A percentile compares a stretch with the other conserved stretches of the same genome.
Evolutionary conservation across 1,284 basidiomycete genomes (phyloP).

Genomic region (Irpex lacteus): DNA sequence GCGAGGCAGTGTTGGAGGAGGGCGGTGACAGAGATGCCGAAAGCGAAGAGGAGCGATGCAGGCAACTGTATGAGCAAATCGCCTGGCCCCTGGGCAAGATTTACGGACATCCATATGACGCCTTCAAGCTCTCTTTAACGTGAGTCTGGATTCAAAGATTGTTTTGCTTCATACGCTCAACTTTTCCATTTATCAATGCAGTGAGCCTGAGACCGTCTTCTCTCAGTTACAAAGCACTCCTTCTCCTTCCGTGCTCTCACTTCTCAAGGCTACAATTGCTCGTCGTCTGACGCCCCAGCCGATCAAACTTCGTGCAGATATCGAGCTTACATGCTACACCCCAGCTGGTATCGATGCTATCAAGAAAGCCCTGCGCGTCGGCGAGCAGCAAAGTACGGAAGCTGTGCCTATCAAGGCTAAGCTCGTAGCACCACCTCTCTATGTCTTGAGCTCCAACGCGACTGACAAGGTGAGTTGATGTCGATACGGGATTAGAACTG

Average conservation of each 20-base stretch:
- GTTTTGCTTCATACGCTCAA: constrained; percentile 3
- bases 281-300: constrained; percentile 96
- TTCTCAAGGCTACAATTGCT: constrained; percentile 87
- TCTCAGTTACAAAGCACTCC: constrained; percentile 66
- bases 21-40: constrained; percentile 37
- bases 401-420: constrained; percentile 97
- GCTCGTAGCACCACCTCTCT: constrained; percentile 94
- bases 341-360: constrained; percentile 98
- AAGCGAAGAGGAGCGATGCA: constrained; percentile 74
- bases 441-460: constrained; percentile 93
- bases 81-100: constrained; percentile 92
- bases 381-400: constrained; percentile 86
- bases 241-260: constrained; percentile 54
- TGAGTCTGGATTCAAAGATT: constrained; percentile 40
- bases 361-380: constrained; percentile 86
- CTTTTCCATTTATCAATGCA: constrained; percentile 31
- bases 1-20: constrained; percentile 34
- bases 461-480: constrained; percentile 80
- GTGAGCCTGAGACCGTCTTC: constrained; percentile 88
- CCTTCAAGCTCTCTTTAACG: constrained; percentile 96
- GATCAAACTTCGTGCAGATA: constrained; percentile 97
- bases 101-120: constrained; percentile 96
- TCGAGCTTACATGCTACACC: constrained; percentile 96
- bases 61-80: constrained; percentile 86
- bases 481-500: background rate